phyloP scores from a whole-genome alignment of 768 basidiomycete species.

The Rhodotorula graminis region DNA sequence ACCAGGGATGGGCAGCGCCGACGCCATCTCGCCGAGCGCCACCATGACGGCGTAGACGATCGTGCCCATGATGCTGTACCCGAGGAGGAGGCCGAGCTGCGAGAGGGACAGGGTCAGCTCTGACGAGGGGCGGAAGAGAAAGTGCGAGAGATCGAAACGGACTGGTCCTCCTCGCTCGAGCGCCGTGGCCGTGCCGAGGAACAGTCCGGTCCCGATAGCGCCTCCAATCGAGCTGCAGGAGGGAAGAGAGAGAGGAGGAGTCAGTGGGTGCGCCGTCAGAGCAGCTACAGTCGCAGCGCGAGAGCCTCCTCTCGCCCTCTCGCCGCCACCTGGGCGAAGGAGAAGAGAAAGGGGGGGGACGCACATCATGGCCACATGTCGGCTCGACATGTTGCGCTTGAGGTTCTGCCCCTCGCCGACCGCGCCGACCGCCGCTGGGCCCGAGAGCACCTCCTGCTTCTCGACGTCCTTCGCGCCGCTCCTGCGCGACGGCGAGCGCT shows the following conservation, averaged over 20 bases:
- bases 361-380: neutral
- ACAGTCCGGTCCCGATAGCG: constrained; percentile 3
- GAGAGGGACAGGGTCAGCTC: neutral
- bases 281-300: neutral
- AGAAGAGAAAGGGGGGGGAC: no score
- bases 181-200: constrained; percentile 55
- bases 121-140: neutral
- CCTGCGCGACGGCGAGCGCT: neutral
- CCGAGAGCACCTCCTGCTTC: neutral
- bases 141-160: neutral
- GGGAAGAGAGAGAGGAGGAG: no score
- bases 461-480: neutral
- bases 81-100: constrained; percentile 60
- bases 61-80: constrained; percentile 52
- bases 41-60: constrained; percentile 43
- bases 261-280: neutral
- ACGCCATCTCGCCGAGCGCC: constrained; percentile 39
- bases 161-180: constrained; percentile 62
- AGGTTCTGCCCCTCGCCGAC: neutral
- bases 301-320: neutral
- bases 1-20: constrained; percentile 25
- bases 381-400: neutral
- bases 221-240: neutral
- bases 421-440: neutral
- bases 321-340: no score